These are phyloP conservation scores for Sarocladium oryzae DNA, from an alignment of 2,329 filamentous ascomycete species.

Conservation along the genomic window DNA sequence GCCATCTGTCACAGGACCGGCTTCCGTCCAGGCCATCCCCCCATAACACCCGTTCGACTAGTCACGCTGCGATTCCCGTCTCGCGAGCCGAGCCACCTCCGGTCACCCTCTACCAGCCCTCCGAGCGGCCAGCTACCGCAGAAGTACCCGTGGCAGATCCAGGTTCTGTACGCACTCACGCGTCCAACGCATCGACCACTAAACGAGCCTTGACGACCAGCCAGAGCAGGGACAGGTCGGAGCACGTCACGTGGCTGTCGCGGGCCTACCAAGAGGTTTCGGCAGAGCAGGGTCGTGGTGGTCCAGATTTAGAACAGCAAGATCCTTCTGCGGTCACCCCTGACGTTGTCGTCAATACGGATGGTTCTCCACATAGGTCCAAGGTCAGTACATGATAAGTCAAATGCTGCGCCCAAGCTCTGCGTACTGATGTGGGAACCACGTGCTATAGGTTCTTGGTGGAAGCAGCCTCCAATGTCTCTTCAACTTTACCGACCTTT, in stretches of 20 bases:
- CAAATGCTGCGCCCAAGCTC: not conserved
- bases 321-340: not conserved
- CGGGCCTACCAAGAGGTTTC: slow-evolving; percentile 2
- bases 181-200: not conserved
- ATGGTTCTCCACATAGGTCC: not conserved
- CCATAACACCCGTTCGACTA: not conserved
- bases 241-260: not conserved
- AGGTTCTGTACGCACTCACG: not conserved
- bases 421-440: not conserved
- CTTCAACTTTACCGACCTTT: slow-evolving; percentile 3
- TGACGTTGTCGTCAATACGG: not conserved
- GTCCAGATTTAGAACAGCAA: not conserved
- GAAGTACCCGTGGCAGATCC: not conserved
- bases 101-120: not conserved
- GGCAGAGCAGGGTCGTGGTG: not conserved
- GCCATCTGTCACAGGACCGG: not conserved
- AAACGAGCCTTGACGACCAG: not conserved
- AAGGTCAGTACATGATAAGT: not conserved
- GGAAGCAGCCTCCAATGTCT: not conserved
- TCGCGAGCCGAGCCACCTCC: not conserved
- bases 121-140: not conserved
- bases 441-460: not conserved
- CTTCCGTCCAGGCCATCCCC: not conserved
- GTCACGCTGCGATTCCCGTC: not conserved
- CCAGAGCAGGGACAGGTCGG: not conserved